A percentile compares a stretch with the other conserved stretches of the same genome.
These are phyloP conservation scores for Colletotrichum filicis DNA, from an alignment of 2,329 filamentous ascomycete species.

Conservation along the genomic window DNA sequence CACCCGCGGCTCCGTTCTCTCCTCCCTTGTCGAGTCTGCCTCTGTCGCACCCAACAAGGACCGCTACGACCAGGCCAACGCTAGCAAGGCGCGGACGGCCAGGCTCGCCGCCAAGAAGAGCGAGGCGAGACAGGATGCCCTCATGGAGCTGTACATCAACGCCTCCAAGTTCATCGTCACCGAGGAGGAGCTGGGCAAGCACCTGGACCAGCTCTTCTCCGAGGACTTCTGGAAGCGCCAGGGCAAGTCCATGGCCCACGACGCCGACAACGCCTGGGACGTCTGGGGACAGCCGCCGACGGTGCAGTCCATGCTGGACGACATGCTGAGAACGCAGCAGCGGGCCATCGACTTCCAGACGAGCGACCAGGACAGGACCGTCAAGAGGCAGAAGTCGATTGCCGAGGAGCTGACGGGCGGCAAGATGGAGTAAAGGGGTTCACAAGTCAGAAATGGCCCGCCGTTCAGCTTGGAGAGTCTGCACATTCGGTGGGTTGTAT, in stretches of 20 bases:
- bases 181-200: conserved; percentile 78
- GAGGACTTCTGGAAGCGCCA: conserved; percentile 64
- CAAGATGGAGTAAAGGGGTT: conserved; percentile 58
- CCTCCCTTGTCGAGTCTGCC: conserved; percentile 59
- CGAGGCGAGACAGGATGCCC: conserved; percentile 72
- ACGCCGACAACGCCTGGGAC: conserved; percentile 63
- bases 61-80: conserved; percentile 64
- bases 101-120: conserved; percentile 61
- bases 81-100: conserved; percentile 52
- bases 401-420: conserved; percentile 70
- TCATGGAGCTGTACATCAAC: conserved; percentile 92
- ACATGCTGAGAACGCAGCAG: conserved; percentile 41
- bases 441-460: conserved; percentile 29
- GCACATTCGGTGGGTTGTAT: conserved; percentile 4
- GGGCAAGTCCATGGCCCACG: conserved; percentile 46
- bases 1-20: conserved; percentile 74
- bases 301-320: conserved; percentile 56
- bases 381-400: conserved; percentile 64
- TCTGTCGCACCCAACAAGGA: conserved; percentile 69
- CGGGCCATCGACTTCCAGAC: conserved; percentile 40
- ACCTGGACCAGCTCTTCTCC: conserved; percentile 82
- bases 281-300: conserved; percentile 56
- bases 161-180: conserved; percentile 88
- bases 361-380: conserved; percentile 55
- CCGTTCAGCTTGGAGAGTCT: conserved; percentile 5